Evolutionary conservation across 2,329 filamentous ascomycete species (phyloP).

Genomic region (Pseudocercospora pini-densiflorae): DNA sequence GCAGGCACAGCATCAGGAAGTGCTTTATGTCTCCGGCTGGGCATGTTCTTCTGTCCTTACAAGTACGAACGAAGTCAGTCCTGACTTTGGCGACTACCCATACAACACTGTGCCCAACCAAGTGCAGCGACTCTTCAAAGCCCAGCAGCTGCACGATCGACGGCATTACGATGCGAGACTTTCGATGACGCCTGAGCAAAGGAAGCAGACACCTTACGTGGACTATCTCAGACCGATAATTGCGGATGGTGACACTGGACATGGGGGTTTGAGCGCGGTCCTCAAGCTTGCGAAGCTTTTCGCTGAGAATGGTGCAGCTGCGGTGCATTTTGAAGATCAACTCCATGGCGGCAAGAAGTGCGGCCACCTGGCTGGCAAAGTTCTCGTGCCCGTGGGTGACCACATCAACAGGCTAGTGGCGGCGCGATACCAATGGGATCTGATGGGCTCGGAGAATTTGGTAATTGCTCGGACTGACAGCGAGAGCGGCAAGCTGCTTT

Average conservation of each 20-base stretch:
- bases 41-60: slow-evolving; percentile 94
- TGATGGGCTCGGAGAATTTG: slow-evolving; percentile 95
- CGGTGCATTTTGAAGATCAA: slow-evolving; percentile 97
- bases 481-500: slow-evolving; percentile 88
- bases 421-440: slow-evolving; percentile 94
- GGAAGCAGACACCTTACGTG: slow-evolving; percentile 76
- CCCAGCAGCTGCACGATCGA: slow-evolving; percentile 94
- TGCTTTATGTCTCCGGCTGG: slow-evolving; percentile 96
- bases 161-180: slow-evolving; percentile 89
- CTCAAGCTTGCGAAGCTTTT: slow-evolving; percentile 97
- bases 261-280: slow-evolving; percentile 89
- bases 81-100: slow-evolving; percentile 97
- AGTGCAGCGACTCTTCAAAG: slow-evolving; percentile 93
- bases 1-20: slow-evolving; percentile 93
- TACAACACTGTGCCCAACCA: slow-evolving; percentile 99
- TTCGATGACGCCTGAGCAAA: slow-evolving; percentile 74
- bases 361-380: slow-evolving; percentile 94
- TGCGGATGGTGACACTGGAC: slow-evolving; percentile 93
- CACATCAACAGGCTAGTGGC: slow-evolving; percentile 95
- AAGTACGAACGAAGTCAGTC: slow-evolving; percentile 93
- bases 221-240: slow-evolving; percentile 96
- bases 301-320: slow-evolving; percentile 93
- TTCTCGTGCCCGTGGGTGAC: slow-evolving; percentile 89
- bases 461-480: slow-evolving; percentile 95
- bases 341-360: slow-evolving; percentile 98